phyloP scores from a whole-genome alignment of 2,329 filamentous ascomycete species.

The Colletotrichum sidae region DNA sequence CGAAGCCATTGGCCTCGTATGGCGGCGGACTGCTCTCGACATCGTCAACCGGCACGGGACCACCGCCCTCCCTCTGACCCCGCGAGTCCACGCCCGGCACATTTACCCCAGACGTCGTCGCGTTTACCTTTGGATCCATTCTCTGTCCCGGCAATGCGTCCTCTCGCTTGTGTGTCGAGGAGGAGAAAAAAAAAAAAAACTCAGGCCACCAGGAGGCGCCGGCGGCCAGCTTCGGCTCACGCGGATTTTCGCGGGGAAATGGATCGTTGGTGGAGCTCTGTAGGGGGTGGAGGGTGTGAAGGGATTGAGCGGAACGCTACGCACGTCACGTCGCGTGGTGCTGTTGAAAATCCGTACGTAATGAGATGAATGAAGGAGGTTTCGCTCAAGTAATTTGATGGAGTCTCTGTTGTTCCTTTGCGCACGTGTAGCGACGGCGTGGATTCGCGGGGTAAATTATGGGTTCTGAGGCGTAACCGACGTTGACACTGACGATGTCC shows the following conservation, averaged over 20 bases:
- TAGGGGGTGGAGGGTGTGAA: background rate
- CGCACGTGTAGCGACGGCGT: slow-evolving; percentile 2
- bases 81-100: background rate
- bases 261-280: slow-evolving; percentile 12
- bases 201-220: background rate
- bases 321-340: too few species aligned
- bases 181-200: background rate
- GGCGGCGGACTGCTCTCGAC: slow-evolving; percentile 13
- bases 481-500: too few species aligned
- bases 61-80: background rate
- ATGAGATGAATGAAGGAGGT: slow-evolving; percentile 17
- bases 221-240: slow-evolving; percentile 27
- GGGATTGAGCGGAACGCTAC: background rate
- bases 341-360: slow-evolving; percentile 25
- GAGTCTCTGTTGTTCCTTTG: slow-evolving; percentile 10
- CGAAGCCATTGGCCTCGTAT: slow-evolving; percentile 6
- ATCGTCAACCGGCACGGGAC: background rate
- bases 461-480: background rate
- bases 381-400: slow-evolving; percentile 36
- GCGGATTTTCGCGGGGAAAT: slow-evolving; percentile 14
- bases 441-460: slow-evolving; percentile 34
- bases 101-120: background rate
- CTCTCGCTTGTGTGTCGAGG: background rate
- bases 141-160: too few species aligned
- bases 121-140: slow-evolving; percentile 18